phyloP scores from a whole-genome alignment of 2,329 filamentous ascomycete genomes.

The Podosphaera aphanis region DNA sequence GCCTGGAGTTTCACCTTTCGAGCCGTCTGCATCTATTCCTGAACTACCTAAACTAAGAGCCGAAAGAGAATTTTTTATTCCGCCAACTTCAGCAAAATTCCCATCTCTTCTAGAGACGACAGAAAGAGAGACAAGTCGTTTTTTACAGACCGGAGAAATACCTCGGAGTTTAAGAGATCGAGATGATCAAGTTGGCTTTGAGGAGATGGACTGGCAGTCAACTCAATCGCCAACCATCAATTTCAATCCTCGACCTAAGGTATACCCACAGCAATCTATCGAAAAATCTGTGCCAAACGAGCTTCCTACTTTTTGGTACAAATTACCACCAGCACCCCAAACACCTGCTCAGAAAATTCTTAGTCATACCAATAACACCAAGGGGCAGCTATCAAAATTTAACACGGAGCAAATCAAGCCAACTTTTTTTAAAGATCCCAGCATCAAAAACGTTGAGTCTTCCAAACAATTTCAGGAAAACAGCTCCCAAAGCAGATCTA shows the following conservation, averaged over 20 bases:
- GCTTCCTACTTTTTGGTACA: slow-evolving; percentile 38
- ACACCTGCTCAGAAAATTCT: slow-evolving; percentile 37
- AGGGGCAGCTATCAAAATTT: slow-evolving; percentile 25
- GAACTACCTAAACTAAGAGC: no score
- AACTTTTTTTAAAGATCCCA: background rate
- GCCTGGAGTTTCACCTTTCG: no score
- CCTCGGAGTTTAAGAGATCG: slow-evolving; percentile 1
- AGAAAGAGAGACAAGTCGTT: slow-evolving; percentile 2
- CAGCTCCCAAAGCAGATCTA: background rate
- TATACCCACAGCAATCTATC: slow-evolving; percentile 17
- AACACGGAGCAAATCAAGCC: slow-evolving; percentile 24
- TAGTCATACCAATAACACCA: slow-evolving; percentile 34
- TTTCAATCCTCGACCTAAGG: slow-evolving; percentile 24
- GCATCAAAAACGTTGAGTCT: background rate
- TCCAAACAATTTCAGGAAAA: background rate
- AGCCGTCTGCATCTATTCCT: no score
- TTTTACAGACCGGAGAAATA: slow-evolving; percentile 3
- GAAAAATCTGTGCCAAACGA: slow-evolving; percentile 7
- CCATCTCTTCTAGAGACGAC: slow-evolving; percentile 3
- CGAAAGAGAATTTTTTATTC: no score
- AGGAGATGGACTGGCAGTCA: slow-evolving; percentile 49
- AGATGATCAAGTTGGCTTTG: slow-evolving; percentile 1
- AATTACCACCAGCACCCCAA: slow-evolving; percentile 43
- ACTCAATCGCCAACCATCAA: slow-evolving; percentile 28
- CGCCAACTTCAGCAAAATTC: background rate